phyloP scores from a whole-genome alignment of 1,284 basidiomycete genomes.

The Leucoagaricus sp. region DNA sequence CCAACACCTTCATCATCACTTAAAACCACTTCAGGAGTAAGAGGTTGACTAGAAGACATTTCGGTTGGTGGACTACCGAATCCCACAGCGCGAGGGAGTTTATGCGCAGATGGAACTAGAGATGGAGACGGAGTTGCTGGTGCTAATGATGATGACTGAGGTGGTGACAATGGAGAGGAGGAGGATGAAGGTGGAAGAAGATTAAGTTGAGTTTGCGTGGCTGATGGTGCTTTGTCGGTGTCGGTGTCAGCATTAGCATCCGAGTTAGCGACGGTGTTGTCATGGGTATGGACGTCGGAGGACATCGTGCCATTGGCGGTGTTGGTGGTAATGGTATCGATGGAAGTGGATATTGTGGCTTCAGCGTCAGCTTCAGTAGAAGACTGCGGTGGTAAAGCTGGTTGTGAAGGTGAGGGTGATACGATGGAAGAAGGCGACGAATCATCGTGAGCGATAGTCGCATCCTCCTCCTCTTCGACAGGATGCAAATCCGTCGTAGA shows the following conservation, averaged over 20 bases:
- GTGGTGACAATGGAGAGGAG: background rate
- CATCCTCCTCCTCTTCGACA: background rate
- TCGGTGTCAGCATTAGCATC: no score
- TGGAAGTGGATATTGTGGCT: background rate
- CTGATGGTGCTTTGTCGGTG: background rate
- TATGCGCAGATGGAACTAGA: constrained; percentile 18
- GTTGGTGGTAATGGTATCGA: constrained; percentile 15
- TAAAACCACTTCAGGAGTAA: background rate
- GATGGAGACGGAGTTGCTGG: constrained; percentile 14
- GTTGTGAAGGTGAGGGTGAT: constrained; percentile 9
- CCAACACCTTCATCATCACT: constrained; percentile 7
- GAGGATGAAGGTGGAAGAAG: no score
- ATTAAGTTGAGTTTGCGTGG: background rate
- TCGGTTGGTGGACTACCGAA: constrained; percentile 5
- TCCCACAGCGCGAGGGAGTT: background rate
- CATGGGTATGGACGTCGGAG: no score
- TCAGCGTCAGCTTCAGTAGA: background rate
- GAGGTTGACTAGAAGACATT: no score
- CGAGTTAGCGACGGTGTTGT: no score
- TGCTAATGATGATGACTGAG: background rate
- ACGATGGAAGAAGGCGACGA: background rate
- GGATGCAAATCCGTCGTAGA: no score
- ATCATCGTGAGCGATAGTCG: background rate
- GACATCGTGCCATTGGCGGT: no score
- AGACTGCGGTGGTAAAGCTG: background rate